A percentile compares a stretch with the other conserved stretches of the same genome.
phyloP scores from a whole-genome alignment of 495 filamentous ascomycete species.

The Penicillium flavigenum region DNA sequence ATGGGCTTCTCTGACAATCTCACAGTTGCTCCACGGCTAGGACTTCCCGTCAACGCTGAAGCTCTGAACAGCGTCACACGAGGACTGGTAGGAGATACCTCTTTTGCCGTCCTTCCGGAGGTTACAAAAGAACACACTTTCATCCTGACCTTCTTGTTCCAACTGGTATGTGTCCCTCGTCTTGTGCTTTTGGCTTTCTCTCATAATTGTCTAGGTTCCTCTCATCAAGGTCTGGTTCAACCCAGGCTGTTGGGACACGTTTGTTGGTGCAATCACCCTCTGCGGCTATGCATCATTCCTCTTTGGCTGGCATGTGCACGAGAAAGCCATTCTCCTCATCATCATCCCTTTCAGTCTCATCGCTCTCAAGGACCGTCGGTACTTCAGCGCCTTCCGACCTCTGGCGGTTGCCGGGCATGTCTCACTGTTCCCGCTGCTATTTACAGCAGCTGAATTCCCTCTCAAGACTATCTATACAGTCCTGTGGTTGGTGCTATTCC shows the following conservation, averaged over 20 bases:
- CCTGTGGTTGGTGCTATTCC: constrained; percentile 85
- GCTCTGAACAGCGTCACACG: constrained; percentile 87
- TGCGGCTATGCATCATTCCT: constrained; percentile 96
- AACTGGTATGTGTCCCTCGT: constrained; percentile 54
- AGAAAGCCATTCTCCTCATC: constrained; percentile 92
- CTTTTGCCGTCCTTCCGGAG: constrained; percentile 90
- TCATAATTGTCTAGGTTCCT: constrained; percentile 52
- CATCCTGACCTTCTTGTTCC: constrained; percentile 76
- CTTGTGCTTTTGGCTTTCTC: background rate
- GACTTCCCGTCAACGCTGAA: constrained; percentile 65
- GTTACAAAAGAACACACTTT: constrained; percentile 80
- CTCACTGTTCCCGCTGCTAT: constrained; percentile 90
- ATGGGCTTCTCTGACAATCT: constrained; percentile 24
- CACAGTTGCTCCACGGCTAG: constrained; percentile 74
- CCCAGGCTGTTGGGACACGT: constrained; percentile 85
- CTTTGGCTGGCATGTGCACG: constrained; percentile 98
- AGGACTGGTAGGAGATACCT: constrained; percentile 90
- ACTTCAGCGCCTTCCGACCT: constrained; percentile 88
- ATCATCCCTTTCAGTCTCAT: constrained; percentile 95
- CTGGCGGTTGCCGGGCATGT: constrained; percentile 92
- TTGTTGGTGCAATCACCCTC: constrained; percentile 87
- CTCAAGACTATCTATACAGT: constrained; percentile 92
- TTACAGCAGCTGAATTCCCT: constrained; percentile 82
- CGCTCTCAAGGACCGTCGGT: constrained; percentile 85
- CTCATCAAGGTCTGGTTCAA: constrained; percentile 77